A percentile compares a stretch with the other conserved stretches of the same genome.
phyloP scores from a whole-genome alignment of 192 early-diverging fungal species.

The Coemansia sp. region DNA sequence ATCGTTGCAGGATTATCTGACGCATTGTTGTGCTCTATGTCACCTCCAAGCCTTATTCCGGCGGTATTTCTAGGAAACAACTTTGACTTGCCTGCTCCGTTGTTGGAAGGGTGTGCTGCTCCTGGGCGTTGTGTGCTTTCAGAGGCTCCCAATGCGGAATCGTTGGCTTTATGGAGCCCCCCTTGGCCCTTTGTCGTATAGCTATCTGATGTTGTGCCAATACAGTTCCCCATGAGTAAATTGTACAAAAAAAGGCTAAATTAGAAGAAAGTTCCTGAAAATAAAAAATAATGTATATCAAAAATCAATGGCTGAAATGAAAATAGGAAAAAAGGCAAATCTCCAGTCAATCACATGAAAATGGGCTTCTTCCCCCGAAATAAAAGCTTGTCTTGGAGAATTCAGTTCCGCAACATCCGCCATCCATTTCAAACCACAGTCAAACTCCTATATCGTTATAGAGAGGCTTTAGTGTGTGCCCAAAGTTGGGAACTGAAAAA shows the following conservation, averaged over 20 bases:
- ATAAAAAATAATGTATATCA: too few relatives aligned
- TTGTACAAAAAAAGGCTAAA: background rate
- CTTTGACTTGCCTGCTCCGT: background rate
- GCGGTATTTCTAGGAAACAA: background rate
- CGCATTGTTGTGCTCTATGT: background rate
- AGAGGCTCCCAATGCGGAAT: background rate
- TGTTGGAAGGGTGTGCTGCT: background rate
- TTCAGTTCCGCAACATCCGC: background rate
- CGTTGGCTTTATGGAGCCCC: background rate
- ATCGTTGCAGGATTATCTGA: conserved; percentile 1
- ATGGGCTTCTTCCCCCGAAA: background rate
- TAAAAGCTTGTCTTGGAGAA: background rate
- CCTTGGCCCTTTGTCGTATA: background rate
- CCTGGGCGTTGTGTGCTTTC: background rate
- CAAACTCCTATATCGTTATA: too few relatives aligned
- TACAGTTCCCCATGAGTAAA: conserved; percentile 3
- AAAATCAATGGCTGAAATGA: too few relatives aligned
- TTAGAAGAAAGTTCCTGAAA: background rate
- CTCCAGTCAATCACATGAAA: background rate
- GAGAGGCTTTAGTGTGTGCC: too few relatives aligned
- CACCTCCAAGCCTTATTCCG: background rate
- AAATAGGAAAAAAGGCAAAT: background rate
- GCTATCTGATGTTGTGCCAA: background rate
- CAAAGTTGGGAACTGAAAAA: too few relatives aligned
- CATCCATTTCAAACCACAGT: background rate